phyloP scores from a whole-genome alignment of 371 early-diverging fungal genomes.

The Neoconidiobolus thromboides region DNA sequence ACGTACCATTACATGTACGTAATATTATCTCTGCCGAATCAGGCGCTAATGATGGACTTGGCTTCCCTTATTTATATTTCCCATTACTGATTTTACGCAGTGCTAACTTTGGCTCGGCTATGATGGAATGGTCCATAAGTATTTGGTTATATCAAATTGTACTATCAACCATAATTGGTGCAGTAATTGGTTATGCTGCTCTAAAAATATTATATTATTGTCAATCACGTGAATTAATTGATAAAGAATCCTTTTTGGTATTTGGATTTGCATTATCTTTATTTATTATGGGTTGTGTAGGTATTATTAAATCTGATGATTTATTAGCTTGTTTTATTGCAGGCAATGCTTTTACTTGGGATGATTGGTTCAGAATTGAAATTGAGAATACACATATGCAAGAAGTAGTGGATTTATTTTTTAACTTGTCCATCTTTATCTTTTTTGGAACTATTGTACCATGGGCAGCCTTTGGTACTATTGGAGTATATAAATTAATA shows the following conservation, averaged over 20 bases:
- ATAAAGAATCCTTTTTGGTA: conserved; percentile 71
- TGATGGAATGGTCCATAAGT: conserved; percentile 50
- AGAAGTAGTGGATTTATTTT: conserved; percentile 75
- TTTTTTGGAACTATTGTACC: conserved; percentile 81
- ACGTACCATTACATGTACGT: conserved; percentile 63
- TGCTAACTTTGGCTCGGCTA: conserved; percentile 29
- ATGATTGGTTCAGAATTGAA: conserved; percentile 75
- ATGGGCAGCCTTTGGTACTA: conserved; percentile 44
- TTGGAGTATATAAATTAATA: conserved; percentile 23
- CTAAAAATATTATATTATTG: conserved; percentile 48
- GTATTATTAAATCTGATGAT: conserved; percentile 62
- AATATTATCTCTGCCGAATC: conserved; percentile 68
- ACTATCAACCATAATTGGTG: conserved; percentile 53
- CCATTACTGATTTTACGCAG: conserved; percentile 41
- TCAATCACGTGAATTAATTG: conserved; percentile 48
- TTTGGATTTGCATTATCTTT: conserved; percentile 70
- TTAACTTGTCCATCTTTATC: conserved; percentile 80
- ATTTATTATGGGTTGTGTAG: conserved; percentile 53
- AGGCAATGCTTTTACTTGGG: conserved; percentile 76
- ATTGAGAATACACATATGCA: conserved; percentile 73
- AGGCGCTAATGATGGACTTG: conserved; percentile 66
- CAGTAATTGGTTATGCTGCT: conserved; percentile 52
- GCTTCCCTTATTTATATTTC: conserved; percentile 69
- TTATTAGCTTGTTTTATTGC: conserved; percentile 78
- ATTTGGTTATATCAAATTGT: conserved; percentile 58